Conservation (phyloP, 2,329 filamentous ascomycete genomes). For the Westerdykella ornata region DNA sequence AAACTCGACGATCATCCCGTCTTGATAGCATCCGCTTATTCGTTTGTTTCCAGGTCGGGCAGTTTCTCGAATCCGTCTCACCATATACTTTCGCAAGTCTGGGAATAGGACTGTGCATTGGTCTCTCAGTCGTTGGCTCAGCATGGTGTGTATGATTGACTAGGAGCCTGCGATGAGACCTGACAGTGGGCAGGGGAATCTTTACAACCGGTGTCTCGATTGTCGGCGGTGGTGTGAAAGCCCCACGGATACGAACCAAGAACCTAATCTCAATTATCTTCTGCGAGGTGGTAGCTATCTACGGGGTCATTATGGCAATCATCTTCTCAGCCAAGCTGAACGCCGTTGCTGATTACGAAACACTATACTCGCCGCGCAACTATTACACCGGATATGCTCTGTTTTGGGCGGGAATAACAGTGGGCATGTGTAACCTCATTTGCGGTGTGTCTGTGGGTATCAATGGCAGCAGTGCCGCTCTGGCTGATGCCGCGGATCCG, state of each 20-base stretch:
- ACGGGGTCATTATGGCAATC: constrained; percentile 99
- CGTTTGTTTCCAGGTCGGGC: constrained; percentile 59
- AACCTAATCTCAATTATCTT: constrained; percentile 99
- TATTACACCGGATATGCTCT: constrained; percentile 94
- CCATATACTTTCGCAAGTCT: constrained; percentile 89
- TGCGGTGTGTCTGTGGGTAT: constrained; percentile 96
- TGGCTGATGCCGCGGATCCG: constrained; percentile 91
- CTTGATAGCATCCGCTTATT: constrained; percentile 6
- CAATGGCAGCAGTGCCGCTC: constrained; percentile 91
- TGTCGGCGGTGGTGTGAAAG: constrained; percentile 90
- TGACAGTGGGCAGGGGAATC: constrained; percentile 67
- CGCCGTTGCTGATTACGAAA: constrained; percentile 57
- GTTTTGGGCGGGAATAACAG: constrained; percentile 92
- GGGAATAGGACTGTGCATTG: constrained; percentile 91
- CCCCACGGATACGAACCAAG: constrained; percentile 96
- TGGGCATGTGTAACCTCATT: constrained; percentile 90
- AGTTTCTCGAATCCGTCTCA: constrained; percentile 88
- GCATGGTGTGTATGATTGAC: constrained; percentile 64
- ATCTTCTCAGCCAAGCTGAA: constrained; percentile 89
- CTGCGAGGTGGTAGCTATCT: constrained; percentile 99
- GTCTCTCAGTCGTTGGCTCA: constrained; percentile 90
- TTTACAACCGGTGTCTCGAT: constrained; percentile 98
- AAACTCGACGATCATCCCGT: constrained; percentile 30
- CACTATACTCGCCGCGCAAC: constrained; percentile 65
- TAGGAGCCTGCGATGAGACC: constrained; percentile 2